Conservation (phyloP, 1,284 basidiomycete species). For the Heterobasidion occidentale region DNA sequence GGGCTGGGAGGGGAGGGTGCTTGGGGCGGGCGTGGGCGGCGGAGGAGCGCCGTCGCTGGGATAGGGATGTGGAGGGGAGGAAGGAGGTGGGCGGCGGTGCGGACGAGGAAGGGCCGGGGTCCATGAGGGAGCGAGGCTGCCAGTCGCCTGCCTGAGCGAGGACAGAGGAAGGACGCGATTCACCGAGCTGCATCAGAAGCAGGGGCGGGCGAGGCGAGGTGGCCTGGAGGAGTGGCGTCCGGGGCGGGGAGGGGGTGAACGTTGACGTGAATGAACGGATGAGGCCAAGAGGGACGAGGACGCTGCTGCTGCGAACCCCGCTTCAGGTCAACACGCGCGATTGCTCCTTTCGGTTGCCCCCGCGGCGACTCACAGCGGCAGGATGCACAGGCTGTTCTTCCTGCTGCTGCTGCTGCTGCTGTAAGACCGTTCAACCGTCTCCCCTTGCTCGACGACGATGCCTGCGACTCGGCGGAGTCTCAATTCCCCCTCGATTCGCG, state of each 20-base stretch:
- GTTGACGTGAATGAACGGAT: background rate
- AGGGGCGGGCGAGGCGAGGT: background rate
- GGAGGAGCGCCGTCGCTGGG: slow-evolving; percentile 58
- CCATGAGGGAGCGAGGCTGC: slow-evolving; percentile 9
- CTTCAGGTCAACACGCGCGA: no score
- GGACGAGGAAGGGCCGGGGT: slow-evolving; percentile 11
- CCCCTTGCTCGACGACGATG: background rate
- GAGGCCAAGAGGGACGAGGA: background rate
- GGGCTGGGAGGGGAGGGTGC: slow-evolving; percentile 69
- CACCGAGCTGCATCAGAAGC: slow-evolving; percentile 8
- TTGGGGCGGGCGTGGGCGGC: slow-evolving; percentile 52
- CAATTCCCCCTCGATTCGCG: background rate
- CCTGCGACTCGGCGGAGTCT: background rate
- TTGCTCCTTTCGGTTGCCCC: no score
- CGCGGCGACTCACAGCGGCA: no score
- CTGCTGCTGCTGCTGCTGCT: no score
- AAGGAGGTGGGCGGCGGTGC: slow-evolving; percentile 28
- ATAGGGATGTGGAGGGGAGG: slow-evolving; percentile 23
- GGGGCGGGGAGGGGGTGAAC: no score
- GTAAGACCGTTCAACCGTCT: no score
- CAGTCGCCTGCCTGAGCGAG: slow-evolving; percentile 8
- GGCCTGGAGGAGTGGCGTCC: background rate
- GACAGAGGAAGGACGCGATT: slow-evolving; percentile 8
- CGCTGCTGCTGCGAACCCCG: no score
- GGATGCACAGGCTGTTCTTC: no score